A percentile compares a stretch with the other conserved stretches of the same genome.
Evolutionary conservation across 2,329 filamentous ascomycete genomes (phyloP).

Genomic region (Bretziella fagacearum): DNA sequence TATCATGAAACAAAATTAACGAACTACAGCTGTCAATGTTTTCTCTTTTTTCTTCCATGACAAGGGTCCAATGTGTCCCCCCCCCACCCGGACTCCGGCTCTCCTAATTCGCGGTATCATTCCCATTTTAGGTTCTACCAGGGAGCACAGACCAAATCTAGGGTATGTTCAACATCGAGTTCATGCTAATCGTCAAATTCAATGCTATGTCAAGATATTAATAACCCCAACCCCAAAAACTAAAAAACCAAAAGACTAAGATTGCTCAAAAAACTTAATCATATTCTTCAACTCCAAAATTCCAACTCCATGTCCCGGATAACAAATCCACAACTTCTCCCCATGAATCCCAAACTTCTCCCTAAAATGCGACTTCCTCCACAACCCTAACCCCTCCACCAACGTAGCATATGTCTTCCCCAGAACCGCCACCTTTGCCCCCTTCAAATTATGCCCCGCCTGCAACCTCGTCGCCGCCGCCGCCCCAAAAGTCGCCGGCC

Average conservation of each 20-base stretch:
- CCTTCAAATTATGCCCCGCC: conserved; percentile 66
- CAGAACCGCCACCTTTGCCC: conserved; percentile 64
- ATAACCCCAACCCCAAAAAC: neutral
- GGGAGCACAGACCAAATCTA: too few species aligned
- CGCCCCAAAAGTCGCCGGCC: conserved; percentile 66
- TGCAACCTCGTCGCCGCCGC: conserved; percentile 60
- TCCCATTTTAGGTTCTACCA: neutral
- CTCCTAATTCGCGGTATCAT: neutral
- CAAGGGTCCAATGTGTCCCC: too few species aligned
- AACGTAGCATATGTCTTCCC: conserved; percentile 69
- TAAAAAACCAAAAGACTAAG: too few species aligned
- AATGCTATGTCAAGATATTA: too few species aligned
- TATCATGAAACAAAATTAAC: too few species aligned
- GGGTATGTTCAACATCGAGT: too few species aligned
- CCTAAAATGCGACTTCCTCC: conserved; percentile 74
- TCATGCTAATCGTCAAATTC: too few species aligned
- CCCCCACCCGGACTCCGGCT: too few species aligned
- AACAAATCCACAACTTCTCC: conserved; percentile 77
- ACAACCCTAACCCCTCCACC: conserved; percentile 64
- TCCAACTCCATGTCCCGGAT: conserved; percentile 70
- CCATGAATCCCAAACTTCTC: conserved; percentile 77
- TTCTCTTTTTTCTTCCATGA: too few species aligned
- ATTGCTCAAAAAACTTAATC: conserved; percentile 76
- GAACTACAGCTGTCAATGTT: too few species aligned
- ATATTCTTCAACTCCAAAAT: conserved; percentile 71